Conservation (phyloP, 1,284 basidiomycete species). For the Agroathelia rolfsii region DNA sequence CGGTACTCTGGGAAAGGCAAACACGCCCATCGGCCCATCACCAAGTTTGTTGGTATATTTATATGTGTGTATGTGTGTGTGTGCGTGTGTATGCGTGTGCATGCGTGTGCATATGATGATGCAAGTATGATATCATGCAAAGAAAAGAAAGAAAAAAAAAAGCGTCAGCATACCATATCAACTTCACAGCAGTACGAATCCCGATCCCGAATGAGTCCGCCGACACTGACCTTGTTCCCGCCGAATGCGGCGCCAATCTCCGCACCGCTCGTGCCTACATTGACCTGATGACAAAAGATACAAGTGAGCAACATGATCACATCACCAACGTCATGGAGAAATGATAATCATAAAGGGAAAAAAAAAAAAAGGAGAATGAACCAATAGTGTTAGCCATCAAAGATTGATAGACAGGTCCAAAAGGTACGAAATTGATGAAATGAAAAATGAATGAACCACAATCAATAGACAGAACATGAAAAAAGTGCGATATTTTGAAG, state of each 20-base stretch:
- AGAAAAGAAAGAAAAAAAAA: slow-evolving; percentile 4
- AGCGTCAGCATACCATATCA: slow-evolving; percentile 1
- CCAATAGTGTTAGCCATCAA: too few species aligned
- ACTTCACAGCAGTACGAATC: slow-evolving; percentile 6
- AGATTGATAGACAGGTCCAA: too few species aligned
- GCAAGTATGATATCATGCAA: too few species aligned
- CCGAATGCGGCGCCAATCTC: slow-evolving; percentile 91
- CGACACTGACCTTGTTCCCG: slow-evolving; percentile 74
- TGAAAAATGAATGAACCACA: slow-evolving; percentile 8
- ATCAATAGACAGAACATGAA: slow-evolving; percentile 7
- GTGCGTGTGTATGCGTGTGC: too few species aligned
- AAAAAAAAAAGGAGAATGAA: slow-evolving; percentile 9
- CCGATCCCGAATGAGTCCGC: slow-evolving; percentile 9
- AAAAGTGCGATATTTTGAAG: slow-evolving; percentile 11
- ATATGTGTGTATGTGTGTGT: too few species aligned
- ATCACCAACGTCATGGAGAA: too few species aligned
- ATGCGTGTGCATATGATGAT: too few species aligned
- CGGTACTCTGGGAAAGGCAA: slow-evolving; percentile 50
- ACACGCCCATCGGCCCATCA: slow-evolving; percentile 6
- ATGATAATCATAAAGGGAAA: not conserved
- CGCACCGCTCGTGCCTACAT: slow-evolving; percentile 88
- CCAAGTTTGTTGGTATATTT: too few species aligned
- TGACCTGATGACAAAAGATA: slow-evolving; percentile 59
- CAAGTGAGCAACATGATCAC: too few species aligned
- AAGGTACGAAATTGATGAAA: too few species aligned